Conservation (phyloP, 1,284 basidiomycete species). For the Ceratobasidium sp. region DNA sequence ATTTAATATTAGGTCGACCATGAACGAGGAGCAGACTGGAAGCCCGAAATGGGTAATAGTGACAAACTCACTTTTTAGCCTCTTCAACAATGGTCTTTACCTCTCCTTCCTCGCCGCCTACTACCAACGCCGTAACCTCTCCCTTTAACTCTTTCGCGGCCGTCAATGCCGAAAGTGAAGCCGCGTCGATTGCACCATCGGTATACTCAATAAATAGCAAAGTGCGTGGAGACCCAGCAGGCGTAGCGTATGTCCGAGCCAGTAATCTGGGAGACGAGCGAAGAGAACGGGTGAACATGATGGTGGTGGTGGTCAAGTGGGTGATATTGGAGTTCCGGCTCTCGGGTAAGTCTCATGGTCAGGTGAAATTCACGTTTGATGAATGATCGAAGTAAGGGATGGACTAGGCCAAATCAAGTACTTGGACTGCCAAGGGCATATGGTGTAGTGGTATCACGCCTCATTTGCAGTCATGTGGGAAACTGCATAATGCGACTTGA, state of each 20-base stretch:
- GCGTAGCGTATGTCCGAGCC: background rate
- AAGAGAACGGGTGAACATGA: conserved; percentile 18
- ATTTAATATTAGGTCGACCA: background rate
- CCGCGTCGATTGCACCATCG: conserved; percentile 82
- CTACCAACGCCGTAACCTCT: conserved; percentile 86
- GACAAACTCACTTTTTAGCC: conserved; percentile 75
- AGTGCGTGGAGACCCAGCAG: conserved; percentile 61
- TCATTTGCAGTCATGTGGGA: conserved; percentile 26
- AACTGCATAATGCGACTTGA: conserved; percentile 23
- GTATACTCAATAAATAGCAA: conserved; percentile 92
- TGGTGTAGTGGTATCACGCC: conserved; percentile 42
- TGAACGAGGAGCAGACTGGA: background rate
- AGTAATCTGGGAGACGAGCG: background rate
- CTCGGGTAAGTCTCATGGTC: conserved; percentile 22
- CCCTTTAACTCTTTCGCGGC: conserved; percentile 89
- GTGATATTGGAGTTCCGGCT: conserved; percentile 5
- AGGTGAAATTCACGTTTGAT: conserved; percentile 7
- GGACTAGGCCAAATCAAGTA: background rate
- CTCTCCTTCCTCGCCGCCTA: conserved; percentile 74
- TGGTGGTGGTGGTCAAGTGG: background rate
- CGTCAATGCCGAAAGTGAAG: conserved; percentile 88
- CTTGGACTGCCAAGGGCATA: conserved; percentile 40
- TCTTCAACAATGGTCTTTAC: conserved; percentile 74
- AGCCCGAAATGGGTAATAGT: background rate
- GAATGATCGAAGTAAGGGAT: background rate